Evolutionary conservation across 179 eudicot genomes (phyloP), one percentile per base, ranked within the genome.

Genomic region (Beta lomatogona): DNA sequence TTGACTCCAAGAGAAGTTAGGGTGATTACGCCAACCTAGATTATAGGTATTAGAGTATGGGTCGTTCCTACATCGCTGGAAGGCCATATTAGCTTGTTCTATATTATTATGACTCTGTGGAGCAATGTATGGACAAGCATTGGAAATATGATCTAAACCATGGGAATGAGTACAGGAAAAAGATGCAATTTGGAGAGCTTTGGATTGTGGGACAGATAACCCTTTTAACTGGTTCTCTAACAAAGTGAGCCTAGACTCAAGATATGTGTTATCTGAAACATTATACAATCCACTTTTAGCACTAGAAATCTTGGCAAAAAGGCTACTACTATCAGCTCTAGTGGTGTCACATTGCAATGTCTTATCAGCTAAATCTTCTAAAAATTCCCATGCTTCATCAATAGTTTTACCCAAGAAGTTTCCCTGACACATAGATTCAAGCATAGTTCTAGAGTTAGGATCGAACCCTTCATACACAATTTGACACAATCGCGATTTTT

Each of bases 361-460:
- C 46, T 73, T 53, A 21, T 73, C 63, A 53, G 44, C 61, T 22
- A 73, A 12, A 3, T 73, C 6, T 19, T 73, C 63, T 28, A 21
- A 54, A 9, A 54, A 73, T 4, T 73, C 63, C 63, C 77, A 54
- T 1, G 63, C 63, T n/a, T 73, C 77, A 22, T 71, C 57, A 7
- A 5, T 6, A 18, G 12, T 71, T n/a, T 48, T 6, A 71, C 13
- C 18, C 57, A 71, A 71, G 15, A 48, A 71, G 3, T 44, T 28
- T 15, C 74, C 54, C 19, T 71, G 52, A 45, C 74, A 71, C 54
- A 71, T 71, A 71, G 74, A 71, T 22, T 71, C 75, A 16, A 71
- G 25, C 57, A 71, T 71, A 71, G 55, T 71, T 50, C 57, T 46
- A 71, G 75, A 65, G 10, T 5, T 46, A 8, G 50, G 9, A 46